Percentiles rank a stretch among this genome's conserved stretches.
Evolutionary conservation across 2,329 filamentous ascomycete genomes (phyloP).

Genomic region (Neurospora crassa): DNA sequence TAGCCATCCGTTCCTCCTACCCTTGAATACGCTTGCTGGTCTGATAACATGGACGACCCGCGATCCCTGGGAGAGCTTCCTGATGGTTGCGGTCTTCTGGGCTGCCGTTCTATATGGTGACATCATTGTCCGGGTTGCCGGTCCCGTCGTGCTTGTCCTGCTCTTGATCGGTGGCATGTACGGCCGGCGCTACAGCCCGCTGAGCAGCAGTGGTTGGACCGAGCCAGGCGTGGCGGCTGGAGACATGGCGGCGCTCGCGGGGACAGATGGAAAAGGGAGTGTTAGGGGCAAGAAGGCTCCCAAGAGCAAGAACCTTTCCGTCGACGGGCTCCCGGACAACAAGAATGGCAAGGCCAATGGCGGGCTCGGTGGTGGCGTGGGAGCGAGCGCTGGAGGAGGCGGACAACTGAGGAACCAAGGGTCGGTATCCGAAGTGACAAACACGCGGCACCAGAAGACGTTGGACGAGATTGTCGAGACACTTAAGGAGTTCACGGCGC

Average conservation of each 20-base stretch:
- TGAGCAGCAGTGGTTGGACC: constrained; percentile 73
- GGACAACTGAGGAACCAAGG: constrained; percentile 28
- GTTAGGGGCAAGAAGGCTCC: constrained; percentile 12
- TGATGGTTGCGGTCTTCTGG: constrained; percentile 82
- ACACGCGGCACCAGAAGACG: constrained; percentile 79
- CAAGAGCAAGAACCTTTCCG: constrained; percentile 20
- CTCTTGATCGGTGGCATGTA: constrained; percentile 88
- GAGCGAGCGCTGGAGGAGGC: constrained; percentile 15
- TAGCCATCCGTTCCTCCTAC: constrained; percentile 87
- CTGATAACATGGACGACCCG: constrained; percentile 88
- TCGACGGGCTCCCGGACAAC: constrained; percentile 17
- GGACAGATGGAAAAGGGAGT: constrained; percentile 14
- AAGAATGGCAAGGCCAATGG: constrained; percentile 23
- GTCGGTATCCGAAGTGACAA: constrained; percentile 47
- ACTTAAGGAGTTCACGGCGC: constrained; percentile 76
- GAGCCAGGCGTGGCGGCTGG: constrained; percentile 33
- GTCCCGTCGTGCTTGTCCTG: constrained; percentile 72
- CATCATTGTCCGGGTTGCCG: constrained; percentile 67
- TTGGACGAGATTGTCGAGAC: constrained; percentile 96
- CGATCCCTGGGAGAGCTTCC: constrained; percentile 95
- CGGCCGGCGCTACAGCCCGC: constrained; percentile 74
- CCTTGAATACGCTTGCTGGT: constrained; percentile 76
- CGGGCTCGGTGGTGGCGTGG: constrained; percentile 4
- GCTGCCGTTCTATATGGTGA: constrained; percentile 78
- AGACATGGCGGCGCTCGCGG: constrained; percentile 19